Percentiles rank a stretch among this genome's conserved stretches.
Conservation (phyloP, 768 basidiomycete species). For the Boletus edulis region DNA sequence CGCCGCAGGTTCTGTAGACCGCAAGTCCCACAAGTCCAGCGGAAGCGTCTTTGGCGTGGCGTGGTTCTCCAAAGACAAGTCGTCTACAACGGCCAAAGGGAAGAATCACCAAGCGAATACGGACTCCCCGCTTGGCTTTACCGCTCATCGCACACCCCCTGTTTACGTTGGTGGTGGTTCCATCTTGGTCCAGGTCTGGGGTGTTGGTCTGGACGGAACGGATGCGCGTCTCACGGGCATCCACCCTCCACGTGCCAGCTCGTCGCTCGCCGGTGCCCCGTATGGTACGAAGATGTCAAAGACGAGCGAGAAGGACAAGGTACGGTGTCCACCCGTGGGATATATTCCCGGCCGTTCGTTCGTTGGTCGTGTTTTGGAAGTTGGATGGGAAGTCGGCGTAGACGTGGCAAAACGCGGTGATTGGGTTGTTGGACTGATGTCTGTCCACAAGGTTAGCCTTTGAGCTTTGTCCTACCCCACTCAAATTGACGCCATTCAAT, state of each 20-base stretch:
- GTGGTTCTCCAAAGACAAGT: slow-evolving; percentile 31
- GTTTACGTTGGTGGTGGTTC: slow-evolving; percentile 63
- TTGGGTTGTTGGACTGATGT: slow-evolving; percentile 81
- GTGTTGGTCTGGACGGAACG: slow-evolving; percentile 76
- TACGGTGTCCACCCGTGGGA: slow-evolving; percentile 42
- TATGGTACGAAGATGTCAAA: slow-evolving; percentile 20
- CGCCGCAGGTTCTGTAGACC: slow-evolving; percentile 24
- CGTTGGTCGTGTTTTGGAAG: slow-evolving; percentile 78
- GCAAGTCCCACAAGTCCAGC: slow-evolving; percentile 19
- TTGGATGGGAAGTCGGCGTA: slow-evolving; percentile 63
- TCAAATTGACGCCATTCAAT: slow-evolving; percentile 8
- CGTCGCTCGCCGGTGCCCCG: slow-evolving; percentile 17
- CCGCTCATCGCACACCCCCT: slow-evolving; percentile 71
- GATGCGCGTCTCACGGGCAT: slow-evolving; percentile 68
- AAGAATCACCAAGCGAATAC: slow-evolving; percentile 7
- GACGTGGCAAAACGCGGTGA: slow-evolving; percentile 70
- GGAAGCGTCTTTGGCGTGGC: slow-evolving; percentile 24
- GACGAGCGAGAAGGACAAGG: slow-evolving; percentile 26
- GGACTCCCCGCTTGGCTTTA: slow-evolving; percentile 55
- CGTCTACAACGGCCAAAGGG: slow-evolving; percentile 5
- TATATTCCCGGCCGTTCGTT: slow-evolving; percentile 88
- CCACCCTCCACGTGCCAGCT: slow-evolving; percentile 12
- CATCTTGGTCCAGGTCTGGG: slow-evolving; percentile 86
- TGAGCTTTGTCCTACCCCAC: slow-evolving; percentile 1
- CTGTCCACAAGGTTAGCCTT: slow-evolving; percentile 70